Evolutionary conservation across 1,139 yeast species (phyloP).

Genomic region (Suhomyces panamericanus): DNA sequence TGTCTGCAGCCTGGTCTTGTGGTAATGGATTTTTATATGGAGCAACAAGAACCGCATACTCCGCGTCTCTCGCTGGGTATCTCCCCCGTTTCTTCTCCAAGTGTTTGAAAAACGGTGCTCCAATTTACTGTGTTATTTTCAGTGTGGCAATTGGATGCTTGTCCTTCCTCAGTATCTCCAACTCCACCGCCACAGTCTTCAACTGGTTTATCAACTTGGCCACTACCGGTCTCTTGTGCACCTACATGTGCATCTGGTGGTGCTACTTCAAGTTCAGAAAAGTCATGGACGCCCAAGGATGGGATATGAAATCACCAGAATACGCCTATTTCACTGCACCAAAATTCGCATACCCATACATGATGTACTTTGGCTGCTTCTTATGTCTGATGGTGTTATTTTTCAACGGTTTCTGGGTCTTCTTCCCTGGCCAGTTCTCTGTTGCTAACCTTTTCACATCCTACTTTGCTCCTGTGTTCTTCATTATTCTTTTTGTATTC

Average conservation of each 20-base stretch:
- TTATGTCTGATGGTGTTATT: constrained; percentile 30
- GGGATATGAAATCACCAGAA: constrained; percentile 23
- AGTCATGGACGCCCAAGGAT: constrained; percentile 37
- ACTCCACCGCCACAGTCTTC: constrained; percentile 33
- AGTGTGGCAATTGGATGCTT: constrained; percentile 27
- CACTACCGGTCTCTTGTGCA: constrained; percentile 55
- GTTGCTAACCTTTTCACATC: constrained; percentile 41
- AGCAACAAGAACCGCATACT: constrained; percentile 37
- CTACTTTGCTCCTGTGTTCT: constrained; percentile 42
- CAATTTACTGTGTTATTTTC: constrained; percentile 33
- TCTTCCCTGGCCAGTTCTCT: constrained; percentile 40
- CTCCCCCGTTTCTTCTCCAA: constrained; percentile 36
- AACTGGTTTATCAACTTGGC: constrained; percentile 42
- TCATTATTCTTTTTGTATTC: constrained; percentile 25
- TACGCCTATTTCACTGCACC: constrained; percentile 30
- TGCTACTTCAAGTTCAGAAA: constrained; percentile 43
- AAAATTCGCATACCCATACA: constrained; percentile 30
- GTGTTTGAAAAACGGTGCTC: constrained; percentile 37
- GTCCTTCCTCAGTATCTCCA: constrained; percentile 31
- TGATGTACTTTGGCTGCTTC: constrained; percentile 34
- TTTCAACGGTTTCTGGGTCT: constrained; percentile 45
- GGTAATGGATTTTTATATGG: constrained; percentile 40
- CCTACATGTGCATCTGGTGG: constrained; percentile 52
- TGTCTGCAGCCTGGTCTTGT: constrained; percentile 41
- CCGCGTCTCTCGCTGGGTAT: constrained; percentile 40